Evolutionary conservation across 2,329 filamentous ascomycete genomes (phyloP).

Genomic region (Stagonosporopsis tanaceti): DNA sequence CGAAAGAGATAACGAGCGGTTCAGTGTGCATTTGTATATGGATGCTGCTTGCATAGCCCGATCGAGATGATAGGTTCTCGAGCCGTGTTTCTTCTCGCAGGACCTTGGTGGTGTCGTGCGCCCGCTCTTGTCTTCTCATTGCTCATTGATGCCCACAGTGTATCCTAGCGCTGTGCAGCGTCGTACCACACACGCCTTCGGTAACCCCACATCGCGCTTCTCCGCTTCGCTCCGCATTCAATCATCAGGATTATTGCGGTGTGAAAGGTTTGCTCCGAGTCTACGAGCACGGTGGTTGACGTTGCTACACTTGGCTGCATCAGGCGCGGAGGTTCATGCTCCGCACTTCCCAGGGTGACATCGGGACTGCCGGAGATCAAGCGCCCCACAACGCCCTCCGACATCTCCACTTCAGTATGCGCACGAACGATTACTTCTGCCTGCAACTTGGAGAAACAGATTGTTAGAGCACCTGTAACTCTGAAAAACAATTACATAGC

Average conservation of each 20-base stretch:
- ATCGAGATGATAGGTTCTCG: no score
- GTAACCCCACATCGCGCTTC: neutral
- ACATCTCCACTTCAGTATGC: neutral
- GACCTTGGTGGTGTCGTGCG: neutral
- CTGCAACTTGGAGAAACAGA: no score
- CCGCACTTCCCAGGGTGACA: conserved; percentile 8
- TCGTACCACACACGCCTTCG: neutral
- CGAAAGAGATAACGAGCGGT: no score
- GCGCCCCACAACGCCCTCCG: conserved; percentile 15
- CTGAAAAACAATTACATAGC: no score
- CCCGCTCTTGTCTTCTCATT: neutral
- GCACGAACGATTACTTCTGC: no score
- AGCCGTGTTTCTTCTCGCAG: neutral
- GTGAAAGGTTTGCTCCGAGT: neutral
- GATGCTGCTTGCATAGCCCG: no score
- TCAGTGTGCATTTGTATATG: no score
- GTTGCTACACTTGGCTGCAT: conserved; percentile 1
- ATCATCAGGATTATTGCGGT: neutral
- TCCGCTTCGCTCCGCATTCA: neutral
- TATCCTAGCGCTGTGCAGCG: neutral
- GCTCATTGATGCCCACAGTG: neutral
- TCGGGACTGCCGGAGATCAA: conserved; percentile 11
- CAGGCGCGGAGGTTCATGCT: neutral
- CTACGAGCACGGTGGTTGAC: neutral
- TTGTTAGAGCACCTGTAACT: no score